Base-by-base conservation (phyloP, 208 protist species). In the Acanthamoeba sp. region DNA sequence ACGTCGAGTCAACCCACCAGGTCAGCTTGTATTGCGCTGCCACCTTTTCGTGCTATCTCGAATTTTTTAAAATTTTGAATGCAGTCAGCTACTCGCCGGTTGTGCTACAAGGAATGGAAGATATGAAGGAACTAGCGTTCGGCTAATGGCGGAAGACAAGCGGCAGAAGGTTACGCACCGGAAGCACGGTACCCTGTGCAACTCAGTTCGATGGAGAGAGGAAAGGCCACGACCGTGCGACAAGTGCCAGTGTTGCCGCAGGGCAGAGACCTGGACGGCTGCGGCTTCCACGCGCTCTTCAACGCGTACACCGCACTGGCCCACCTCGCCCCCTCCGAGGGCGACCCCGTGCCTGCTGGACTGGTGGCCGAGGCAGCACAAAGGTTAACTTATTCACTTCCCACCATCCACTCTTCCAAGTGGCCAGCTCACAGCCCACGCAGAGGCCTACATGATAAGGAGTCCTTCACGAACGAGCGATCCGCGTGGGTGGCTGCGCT, bases 231-330 rank as follows among this genome's bases (percentile, higher is more conserved):
- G 57, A 32, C 14, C 22, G 24, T 78, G 36, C 24, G n/a, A 7
- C 69, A 78, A 32, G 2, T 42, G 29, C 14, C 0, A 2, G 69
- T 78, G 16, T 0, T 78, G 32, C 32, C 36, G 4, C 69, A 78
- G 69, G 69, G 69, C 18, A n/a, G 18, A 32, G 69, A 78, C 69
- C 69, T 78, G 7, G 40, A 78, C n/a, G 69, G 69, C n/a, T 78
- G 69, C 32, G 69, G 69, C 69, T 78, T 45, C n/a, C 69, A 78
- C 32, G 69, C 69, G 32, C 69, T 78, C 69, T 78, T 78, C 69
- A 78, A 78, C 32, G 69, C 69, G 69, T 16, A 36, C 69, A 40
- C 69, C 29, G 5, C 34, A 7, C 32, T 78, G 69, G 10, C 69
- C 29, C 18, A 40, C 18, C 36, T 36, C 16, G 34, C 34, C 34